Evolutionary conservation across 768 basidiomycete genomes (phyloP), one percentile per base, ranked within the genome.

Genomic region (Termitomyces titanicus): DNA sequence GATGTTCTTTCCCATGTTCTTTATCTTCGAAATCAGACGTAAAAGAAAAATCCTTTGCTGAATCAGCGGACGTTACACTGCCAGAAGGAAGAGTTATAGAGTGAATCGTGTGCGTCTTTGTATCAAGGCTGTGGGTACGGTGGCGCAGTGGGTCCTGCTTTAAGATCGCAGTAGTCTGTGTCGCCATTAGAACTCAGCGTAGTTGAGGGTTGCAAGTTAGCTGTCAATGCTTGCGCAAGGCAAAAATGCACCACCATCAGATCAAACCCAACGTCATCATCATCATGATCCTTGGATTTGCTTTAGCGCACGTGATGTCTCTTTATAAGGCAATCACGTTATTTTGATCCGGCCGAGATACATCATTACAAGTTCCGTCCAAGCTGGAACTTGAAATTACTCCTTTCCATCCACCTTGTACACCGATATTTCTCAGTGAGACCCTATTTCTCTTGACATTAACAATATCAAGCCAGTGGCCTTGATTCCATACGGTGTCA

Each of bases 41-140:
- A 47, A 37, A 39, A 29, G 54, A 45, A 31, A 57, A 45, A 33
- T 58, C 55, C 39, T 61, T 58, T 7, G 50, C 25, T n/a, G 57
- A 61, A 24, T 61, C 54, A 29, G 60, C 55, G 7, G 56, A 58
- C n/a, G 57, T 58, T 5, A 61, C 47, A 24, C 60, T 57, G 33
- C 60, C 56, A 25, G 60, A 44, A 22, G 54, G 43, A 35, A 53
- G 50, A 29, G 33, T 63, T 37, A 55, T 54, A 13, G 54, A 45
- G 44, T 53, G 56, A 20, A 51, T 58, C 5, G 44, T 46, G 34
- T 42, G 51, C 12, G 47, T 31, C 24, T 40, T 53, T n/a, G 63
- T 56, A 37, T 70, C 63, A 10, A 72, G 63, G 22, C 64, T 54
- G 24, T 67, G 58, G 45, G 62, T 59, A 37, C 71, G 53, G 25